A percentile compares a stretch with the other conserved stretches of the same genome.
These are phyloP conservation scores for Diaporthe ampelina DNA, from an alignment of 2,329 filamentous ascomycete genomes.

Conservation along the genomic window DNA sequence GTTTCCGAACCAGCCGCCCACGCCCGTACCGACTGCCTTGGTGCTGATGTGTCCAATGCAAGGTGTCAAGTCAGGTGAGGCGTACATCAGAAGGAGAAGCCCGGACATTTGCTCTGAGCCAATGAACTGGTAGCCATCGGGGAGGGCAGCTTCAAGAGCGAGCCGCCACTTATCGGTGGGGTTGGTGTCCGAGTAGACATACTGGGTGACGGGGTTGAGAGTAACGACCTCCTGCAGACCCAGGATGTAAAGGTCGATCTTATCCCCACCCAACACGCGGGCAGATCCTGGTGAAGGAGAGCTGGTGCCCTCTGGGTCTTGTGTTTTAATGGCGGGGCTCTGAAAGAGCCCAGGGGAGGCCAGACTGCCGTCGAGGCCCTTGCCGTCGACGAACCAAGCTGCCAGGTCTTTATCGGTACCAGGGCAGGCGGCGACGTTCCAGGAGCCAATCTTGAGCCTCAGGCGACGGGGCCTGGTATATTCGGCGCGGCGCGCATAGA, in stretches of 20 bases:
- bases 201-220: constrained; percentile 83
- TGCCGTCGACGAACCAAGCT: constrained; percentile 87
- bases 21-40: constrained; percentile 86
- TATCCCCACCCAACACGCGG: constrained; percentile 69
- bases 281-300: constrained; percentile 51
- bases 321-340: constrained; percentile 53
- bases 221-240: constrained; percentile 95
- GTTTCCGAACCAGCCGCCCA: constrained; percentile 95
- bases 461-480: constrained; percentile 82
- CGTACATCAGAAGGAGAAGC: constrained; percentile 86
- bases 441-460: constrained; percentile 90
- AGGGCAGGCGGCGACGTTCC: constrained; percentile 91
- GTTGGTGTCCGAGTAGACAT: constrained; percentile 80
- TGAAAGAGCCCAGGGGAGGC: constrained; percentile 65
- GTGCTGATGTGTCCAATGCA: constrained; percentile 87
- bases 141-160: constrained; percentile 80
- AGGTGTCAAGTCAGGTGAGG: constrained; percentile 80
- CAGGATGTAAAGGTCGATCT: constrained; percentile 91
- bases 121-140: constrained; percentile 81
- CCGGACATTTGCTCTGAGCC: constrained; percentile 89
- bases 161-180: constrained; percentile 85
- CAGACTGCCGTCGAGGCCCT: constrained; percentile 76
- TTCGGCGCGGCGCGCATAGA: constrained; percentile 82
- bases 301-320: constrained; percentile 43
- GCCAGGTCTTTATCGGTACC: constrained; percentile 90